A percentile compares a stretch with the other conserved stretches of the same genome.
Evolutionary conservation across 1,284 basidiomycete genomes (phyloP).

Genomic region (Ceratorhiza oryzae-sativae): DNA sequence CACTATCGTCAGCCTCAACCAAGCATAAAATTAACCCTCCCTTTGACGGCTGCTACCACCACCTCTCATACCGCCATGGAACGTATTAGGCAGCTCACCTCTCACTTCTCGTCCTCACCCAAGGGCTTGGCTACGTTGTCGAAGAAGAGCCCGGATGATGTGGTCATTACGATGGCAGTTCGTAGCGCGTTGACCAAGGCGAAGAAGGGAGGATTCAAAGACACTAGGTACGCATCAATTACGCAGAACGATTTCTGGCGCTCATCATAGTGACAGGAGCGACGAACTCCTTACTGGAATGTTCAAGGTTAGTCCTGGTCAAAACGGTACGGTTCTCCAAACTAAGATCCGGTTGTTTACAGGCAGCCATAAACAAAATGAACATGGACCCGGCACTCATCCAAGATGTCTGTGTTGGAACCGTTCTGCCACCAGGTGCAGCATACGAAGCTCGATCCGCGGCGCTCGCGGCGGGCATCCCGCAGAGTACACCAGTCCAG

Average conservation of each 20-base stretch:
- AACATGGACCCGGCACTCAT: slow-evolving; percentile 72
- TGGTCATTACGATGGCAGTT: slow-evolving; percentile 86
- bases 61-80: slow-evolving; percentile 46
- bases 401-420: slow-evolving; percentile 82
- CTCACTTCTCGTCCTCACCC: slow-evolving; percentile 59
- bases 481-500: slow-evolving; percentile 74
- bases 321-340: background rate
- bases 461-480: slow-evolving; percentile 82
- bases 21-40: background rate
- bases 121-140: slow-evolving; percentile 59
- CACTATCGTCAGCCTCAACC: slow-evolving; percentile 18
- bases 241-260: background rate
- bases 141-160: slow-evolving; percentile 71
- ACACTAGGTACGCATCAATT: slow-evolving; percentile 52
- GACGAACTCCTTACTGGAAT: slow-evolving; percentile 81
- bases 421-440: slow-evolving; percentile 63
- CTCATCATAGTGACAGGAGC: slow-evolving; percentile 55
- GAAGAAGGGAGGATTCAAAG: slow-evolving; percentile 82
- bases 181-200: slow-evolving; percentile 79
- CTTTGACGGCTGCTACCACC: slow-evolving; percentile 13
- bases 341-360: slow-evolving; percentile 25
- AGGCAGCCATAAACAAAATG: slow-evolving; percentile 69
- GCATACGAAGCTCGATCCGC: slow-evolving; percentile 78
- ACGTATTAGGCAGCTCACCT: slow-evolving; percentile 69
- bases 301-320: slow-evolving; percentile 62